Base-by-base conservation (phyloP, 208 protist species). In the Wallacemonas sp. region DNA sequence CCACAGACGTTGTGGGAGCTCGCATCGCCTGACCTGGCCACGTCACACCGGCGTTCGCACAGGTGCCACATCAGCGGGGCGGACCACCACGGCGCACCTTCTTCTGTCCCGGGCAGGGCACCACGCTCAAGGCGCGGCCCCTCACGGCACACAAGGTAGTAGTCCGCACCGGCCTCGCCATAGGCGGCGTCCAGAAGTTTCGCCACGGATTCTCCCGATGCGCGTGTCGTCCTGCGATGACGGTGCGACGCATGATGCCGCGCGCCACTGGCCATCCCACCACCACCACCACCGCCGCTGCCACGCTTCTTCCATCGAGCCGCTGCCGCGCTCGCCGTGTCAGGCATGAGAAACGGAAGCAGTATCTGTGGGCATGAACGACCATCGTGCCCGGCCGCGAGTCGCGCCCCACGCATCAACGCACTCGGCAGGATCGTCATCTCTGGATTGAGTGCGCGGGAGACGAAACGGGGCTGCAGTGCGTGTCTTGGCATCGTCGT, bases 131-230 rank as follows among this genome's bases (percentile, higher is more conserved):
- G 63, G 14, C 48, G 67, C 26, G 82, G 80, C 9, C 55, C 79
- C 9, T 58, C 19, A 23, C 74, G 71, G 27, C 83, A 72, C 23
- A 80, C 73, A 30, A 81, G 64, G 54, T 83, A 92, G 64, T 84
- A 92, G 52, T 92, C 86, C n/a, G 75, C 64, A 23, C 84, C 81
- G 14, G 72, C 69, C 43, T 86, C 85, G 14, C 43, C 73, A n/a
- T 69, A 61, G 4, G 49, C 72, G 9, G 55, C 36, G 2, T 65
- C 68, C 65, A 69, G 60, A 58, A 64, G 52, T n/a, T 58, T 58
- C 27, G 47, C 9, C 24, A 55, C 24, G 14, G 63, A 32, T 43
- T 55, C 0, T 44, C 65, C 2, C 60, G 43, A 2, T 64, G n/a
- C n/a, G n/a, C n/a, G n/a, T n/a, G n/a, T n/a, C n/a, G n/a, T n/a